Percentiles rank a stretch among this genome's conserved stretches.
These are phyloP conservation scores for Fusarium multiceps DNA, from an alignment of 2,329 filamentous ascomycete genomes.

Conservation along the genomic window DNA sequence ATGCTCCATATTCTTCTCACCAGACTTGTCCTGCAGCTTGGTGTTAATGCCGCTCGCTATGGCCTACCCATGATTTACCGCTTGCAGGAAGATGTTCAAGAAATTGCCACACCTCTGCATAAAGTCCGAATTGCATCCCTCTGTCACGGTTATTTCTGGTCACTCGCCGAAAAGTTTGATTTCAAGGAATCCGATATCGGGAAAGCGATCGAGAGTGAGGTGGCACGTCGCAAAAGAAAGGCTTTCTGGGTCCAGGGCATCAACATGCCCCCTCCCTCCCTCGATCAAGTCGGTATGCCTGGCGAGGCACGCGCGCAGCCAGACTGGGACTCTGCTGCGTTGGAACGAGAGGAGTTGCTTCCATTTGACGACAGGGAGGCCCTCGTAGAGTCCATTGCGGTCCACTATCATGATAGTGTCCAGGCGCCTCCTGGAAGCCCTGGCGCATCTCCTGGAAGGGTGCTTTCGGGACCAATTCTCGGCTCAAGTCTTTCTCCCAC, in stretches of 20 bases:
- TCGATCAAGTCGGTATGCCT: conserved; percentile 70
- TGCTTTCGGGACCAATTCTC: conserved; percentile 70
- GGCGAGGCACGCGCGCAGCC: conserved; percentile 58
- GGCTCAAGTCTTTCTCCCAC: conserved; percentile 58
- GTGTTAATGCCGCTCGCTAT: conserved; percentile 82
- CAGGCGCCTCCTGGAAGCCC: conserved; percentile 76
- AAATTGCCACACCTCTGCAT: conserved; percentile 71
- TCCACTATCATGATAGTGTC: conserved; percentile 73
- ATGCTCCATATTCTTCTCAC: conserved; percentile 81
- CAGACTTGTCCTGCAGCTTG: conserved; percentile 79
- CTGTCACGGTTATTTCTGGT: conserved; percentile 90
- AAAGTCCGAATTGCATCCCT: conserved; percentile 86
- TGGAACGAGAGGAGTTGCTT: conserved; percentile 72
- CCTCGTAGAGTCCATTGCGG: conserved; percentile 79
- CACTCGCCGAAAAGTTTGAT: conserved; percentile 79
- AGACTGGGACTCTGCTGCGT: conserved; percentile 61
- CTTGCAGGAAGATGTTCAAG: conserved; percentile 84
- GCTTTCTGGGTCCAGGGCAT: conserved; percentile 84
- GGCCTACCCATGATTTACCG: conserved; percentile 90
- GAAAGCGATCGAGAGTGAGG: conserved; percentile 78
- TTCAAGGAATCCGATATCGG: conserved; percentile 78
- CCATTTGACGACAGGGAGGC: conserved; percentile 80
- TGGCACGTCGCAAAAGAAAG: conserved; percentile 77
- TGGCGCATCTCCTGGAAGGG: conserved; percentile 74
- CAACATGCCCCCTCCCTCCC: conserved; percentile 72